Evolutionary conservation across 345 rosid genomes (phyloP).

Genomic region (Brassica juncea): DNA sequence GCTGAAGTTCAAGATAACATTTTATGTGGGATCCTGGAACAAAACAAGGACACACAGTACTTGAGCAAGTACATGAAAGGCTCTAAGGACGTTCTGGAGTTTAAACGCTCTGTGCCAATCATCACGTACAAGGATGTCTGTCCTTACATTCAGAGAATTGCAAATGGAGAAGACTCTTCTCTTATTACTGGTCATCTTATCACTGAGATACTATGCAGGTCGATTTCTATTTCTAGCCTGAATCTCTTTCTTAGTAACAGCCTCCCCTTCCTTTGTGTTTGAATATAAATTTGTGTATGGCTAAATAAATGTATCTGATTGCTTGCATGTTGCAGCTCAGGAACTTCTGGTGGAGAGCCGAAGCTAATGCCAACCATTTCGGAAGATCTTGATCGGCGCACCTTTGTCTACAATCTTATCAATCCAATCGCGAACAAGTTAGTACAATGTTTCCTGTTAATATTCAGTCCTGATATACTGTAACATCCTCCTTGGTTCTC

Average conservation of each 20-base stretch:
- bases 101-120: slow-evolving; percentile 68
- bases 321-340: slow-evolving; percentile 61
- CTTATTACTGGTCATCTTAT: slow-evolving; percentile 74
- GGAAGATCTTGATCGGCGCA: slow-evolving; percentile 82
- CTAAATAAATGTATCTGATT: slow-evolving; percentile 2
- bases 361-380: slow-evolving; percentile 95
- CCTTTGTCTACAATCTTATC: slow-evolving; percentile 84
- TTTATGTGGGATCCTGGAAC: slow-evolving; percentile 54
- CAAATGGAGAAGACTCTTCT: slow-evolving; percentile 67
- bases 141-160: slow-evolving; percentile 70
- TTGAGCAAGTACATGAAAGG: slow-evolving; percentile 58
- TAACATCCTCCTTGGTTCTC: slow-evolving; percentile 9
- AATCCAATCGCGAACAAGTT: slow-evolving; percentile 84
- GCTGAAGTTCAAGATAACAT: slow-evolving; percentile 57
- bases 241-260: slow-evolving; percentile 73
- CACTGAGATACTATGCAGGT: slow-evolving; percentile 86
- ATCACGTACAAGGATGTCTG: slow-evolving; percentile 80
- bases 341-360: slow-evolving; percentile 90
- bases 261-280: slow-evolving; percentile 41
- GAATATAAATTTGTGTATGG: neutral
- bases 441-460: slow-evolving; percentile 13
- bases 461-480: neutral
- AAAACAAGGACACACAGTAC: slow-evolving; percentile 64
- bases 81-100: slow-evolving; percentile 43
- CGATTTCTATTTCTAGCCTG: slow-evolving; percentile 46